Conservation (phyloP, 2,329 filamentous ascomycete genomes). For the Lecanosticta acicola region DNA sequence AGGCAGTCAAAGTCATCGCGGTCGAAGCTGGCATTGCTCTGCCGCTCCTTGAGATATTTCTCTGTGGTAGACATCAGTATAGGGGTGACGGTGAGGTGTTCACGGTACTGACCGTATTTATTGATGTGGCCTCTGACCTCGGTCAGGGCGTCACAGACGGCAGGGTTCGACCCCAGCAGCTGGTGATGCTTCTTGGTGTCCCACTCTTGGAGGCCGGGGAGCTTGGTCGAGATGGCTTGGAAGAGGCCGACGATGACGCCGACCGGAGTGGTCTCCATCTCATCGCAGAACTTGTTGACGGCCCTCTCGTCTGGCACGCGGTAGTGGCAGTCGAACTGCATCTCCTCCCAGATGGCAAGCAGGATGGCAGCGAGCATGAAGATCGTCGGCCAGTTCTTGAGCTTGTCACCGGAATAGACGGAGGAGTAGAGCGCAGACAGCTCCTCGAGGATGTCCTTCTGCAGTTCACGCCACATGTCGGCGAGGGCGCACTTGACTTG, state of each 20-base stretch:
- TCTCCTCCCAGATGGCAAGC: slow-evolving; percentile 93
- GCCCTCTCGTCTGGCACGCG: slow-evolving; percentile 76
- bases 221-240: slow-evolving; percentile 95
- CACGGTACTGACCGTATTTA: slow-evolving; percentile 73
- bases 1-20: slow-evolving; percentile 88
- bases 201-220: slow-evolving; percentile 90
- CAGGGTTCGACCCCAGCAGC: slow-evolving; percentile 80
- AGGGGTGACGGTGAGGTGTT: not conserved
- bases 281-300: slow-evolving; percentile 89
- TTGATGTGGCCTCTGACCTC: slow-evolving; percentile 88
- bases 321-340: slow-evolving; percentile 98
- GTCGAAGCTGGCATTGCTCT: slow-evolving; percentile 68
- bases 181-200: slow-evolving; percentile 87
- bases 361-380: slow-evolving; percentile 95
- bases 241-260: slow-evolving; percentile 95
- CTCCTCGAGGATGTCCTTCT: slow-evolving; percentile 94
- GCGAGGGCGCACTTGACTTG: slow-evolving; percentile 96
- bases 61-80: slow-evolving; percentile 51
- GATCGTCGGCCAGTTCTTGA: slow-evolving; percentile 98
- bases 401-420: slow-evolving; percentile 92
- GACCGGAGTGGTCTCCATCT: slow-evolving; percentile 95
- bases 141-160: slow-evolving; percentile 92
- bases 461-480: slow-evolving; percentile 95
- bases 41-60: slow-evolving; percentile 75
- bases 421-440: slow-evolving; percentile 90